Evolutionary conservation across 441 rosid genomes (phyloP), one percentile per base, ranked within the genome.

Genomic region (Eutrema salsugineum): DNA sequence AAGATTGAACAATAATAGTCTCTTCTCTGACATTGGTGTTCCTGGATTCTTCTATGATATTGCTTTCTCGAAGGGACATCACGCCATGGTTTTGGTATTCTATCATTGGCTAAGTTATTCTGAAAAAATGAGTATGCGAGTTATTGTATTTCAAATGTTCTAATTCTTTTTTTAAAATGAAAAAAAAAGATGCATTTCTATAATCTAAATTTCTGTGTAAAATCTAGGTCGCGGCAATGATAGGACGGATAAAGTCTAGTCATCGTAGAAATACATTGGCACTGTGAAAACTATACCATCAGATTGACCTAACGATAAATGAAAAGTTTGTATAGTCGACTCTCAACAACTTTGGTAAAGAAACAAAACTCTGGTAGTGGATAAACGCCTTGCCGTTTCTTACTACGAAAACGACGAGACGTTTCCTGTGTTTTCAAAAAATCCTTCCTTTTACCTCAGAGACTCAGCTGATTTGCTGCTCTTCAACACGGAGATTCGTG

Each of bases 371-470:
- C 17, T 46, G 12, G 12, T 19, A 8, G 14, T 27, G 3, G 10
- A 7, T 20, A 57, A 74, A 67, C 63, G 56, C 27, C 53, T 9
- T 38, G 71, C 48, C 70, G 75, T 76, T 69, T 63, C 6, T 30
- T 1, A 30, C 10, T 3, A 63, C 11, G 16, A 1, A 55, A 69
- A 75, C 66, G 48, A 56, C 79, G 60, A 20, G 61, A 47, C 50
- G 66, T 69, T 48, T 30, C 50, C 53, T 30, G 14, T 20, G 15
- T 48, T 47, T 47, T 50, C 48, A 16, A 62, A 44, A 63, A 9
- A 35, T 10, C 39, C 5, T 42, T 16, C 28, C 17, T 27, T 24
- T 24, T 24, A 24, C 36, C 28, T 57, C 49, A 14, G 20, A 36
- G 8, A 0, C 17, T 9, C 43, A 1, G 38, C 36, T 1, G 35